A percentile compares a stretch with the other conserved stretches of the same genome.
phyloP scores from a whole-genome alignment of 345 rosid genomes.

The Lumnitzera racemosa region DNA sequence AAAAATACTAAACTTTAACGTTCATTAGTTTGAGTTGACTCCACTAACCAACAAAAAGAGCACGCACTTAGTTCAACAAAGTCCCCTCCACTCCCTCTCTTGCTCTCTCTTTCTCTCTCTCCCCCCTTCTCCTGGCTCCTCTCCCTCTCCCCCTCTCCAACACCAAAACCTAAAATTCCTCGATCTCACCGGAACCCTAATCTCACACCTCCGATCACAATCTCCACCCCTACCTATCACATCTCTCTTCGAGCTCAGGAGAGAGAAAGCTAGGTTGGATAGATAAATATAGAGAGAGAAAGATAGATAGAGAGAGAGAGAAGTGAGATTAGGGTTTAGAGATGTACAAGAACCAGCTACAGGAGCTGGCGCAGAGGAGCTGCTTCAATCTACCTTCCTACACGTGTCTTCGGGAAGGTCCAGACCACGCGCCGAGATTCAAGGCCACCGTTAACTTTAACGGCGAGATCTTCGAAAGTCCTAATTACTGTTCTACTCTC shows the following conservation, averaged over 20 bases:
- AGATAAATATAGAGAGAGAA: background rate
- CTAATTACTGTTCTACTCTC: slow-evolving; percentile 92
- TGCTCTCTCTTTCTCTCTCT: background rate
- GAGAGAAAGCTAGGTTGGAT: background rate
- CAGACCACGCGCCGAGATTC: slow-evolving; percentile 99
- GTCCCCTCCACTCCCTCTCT: background rate
- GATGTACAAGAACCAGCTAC: slow-evolving; percentile 99
- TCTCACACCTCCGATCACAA: background rate
- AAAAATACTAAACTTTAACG: too few species aligned
- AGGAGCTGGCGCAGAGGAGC: slow-evolving; percentile 99
- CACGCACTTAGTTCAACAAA: background rate
- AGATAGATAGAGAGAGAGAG: background rate
- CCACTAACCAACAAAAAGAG: background rate
- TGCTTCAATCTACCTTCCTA: slow-evolving; percentile 93
- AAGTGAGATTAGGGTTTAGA: slow-evolving; percentile 11
- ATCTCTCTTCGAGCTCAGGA: background rate
- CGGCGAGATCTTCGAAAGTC: slow-evolving; percentile 95
- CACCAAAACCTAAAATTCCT: slow-evolving; percentile 6
- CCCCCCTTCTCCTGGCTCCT: background rate
- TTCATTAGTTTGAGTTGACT: slow-evolving; percentile 1
- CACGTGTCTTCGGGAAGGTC: slow-evolving; percentile 93
- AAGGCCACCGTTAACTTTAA: slow-evolving; percentile 95
- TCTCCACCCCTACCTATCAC: background rate
- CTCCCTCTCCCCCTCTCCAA: background rate
- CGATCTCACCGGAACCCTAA: slow-evolving; percentile 2